Evolutionary conservation across 1,284 basidiomycete genomes (phyloP).

Genomic region (Takashimella tepidaria): DNA sequence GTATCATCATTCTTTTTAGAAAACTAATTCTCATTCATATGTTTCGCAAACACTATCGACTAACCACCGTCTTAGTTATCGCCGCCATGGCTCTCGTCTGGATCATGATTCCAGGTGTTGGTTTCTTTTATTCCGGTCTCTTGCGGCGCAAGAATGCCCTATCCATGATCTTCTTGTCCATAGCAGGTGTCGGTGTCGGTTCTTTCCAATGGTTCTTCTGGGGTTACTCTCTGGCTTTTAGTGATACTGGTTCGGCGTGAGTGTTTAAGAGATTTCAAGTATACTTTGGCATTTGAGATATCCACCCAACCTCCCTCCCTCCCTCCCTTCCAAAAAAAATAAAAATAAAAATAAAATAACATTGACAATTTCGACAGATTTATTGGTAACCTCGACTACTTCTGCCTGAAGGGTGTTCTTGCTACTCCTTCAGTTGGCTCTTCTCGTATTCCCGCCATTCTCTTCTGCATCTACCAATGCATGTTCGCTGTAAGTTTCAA

Average conservation of each 20-base stretch:
- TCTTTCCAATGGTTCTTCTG: constrained; percentile 53
- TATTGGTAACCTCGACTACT: constrained; percentile 60
- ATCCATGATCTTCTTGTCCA: constrained; percentile 81
- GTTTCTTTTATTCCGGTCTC: constrained; percentile 74
- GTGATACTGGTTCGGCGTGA: constrained; percentile 38
- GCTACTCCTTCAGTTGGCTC: constrained; percentile 67
- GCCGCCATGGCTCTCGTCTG: constrained; percentile 64
- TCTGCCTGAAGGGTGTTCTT: constrained; percentile 76
- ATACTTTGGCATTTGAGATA: too few relatives aligned
- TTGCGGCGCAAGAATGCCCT: constrained; percentile 83
- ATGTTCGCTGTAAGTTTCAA: constrained; percentile 47
- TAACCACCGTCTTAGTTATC: constrained; percentile 53
- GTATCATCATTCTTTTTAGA: not conserved
- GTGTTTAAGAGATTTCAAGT: constrained; percentile 7
- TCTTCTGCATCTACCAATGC: constrained; percentile 70
- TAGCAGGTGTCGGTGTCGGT: constrained; percentile 69
- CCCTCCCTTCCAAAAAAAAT: not conserved
- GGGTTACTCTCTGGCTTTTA: constrained; percentile 52
- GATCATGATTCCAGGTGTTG: constrained; percentile 85
- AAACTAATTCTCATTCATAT: not conserved
- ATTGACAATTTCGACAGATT: constrained; percentile 31
- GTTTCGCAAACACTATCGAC: too few relatives aligned
- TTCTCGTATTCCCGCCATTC: constrained; percentile 66
- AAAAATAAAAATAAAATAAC: not conserved
- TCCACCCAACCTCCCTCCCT: not conserved